Evolutionary conservation across 1,284 basidiomycete species (phyloP), one percentile per base, ranked within the genome.

Genomic region (Cutaneotrichosporon cavernicola): DNA sequence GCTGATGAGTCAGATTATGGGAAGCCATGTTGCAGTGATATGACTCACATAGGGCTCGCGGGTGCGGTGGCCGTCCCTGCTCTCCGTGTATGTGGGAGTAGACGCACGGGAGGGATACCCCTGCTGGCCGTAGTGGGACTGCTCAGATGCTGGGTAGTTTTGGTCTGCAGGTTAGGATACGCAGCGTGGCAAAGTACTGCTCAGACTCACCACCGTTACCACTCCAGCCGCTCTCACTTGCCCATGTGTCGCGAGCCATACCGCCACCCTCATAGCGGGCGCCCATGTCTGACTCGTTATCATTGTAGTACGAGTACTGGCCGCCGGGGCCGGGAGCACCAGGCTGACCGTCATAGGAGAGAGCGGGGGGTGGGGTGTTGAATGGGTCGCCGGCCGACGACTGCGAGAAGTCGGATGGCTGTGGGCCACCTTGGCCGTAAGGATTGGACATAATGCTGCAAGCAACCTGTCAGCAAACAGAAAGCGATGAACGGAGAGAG

Each of bases 211-310:
- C 73, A 21, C 49, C 58, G 59, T 71, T 65, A 40, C 63, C 66
- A 62, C 72, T 73, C 67, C 69, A 73, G 32, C 72, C 79, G 56
- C 76, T 77, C 60, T 81, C 80, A 56, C 76, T 79, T 18, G 76
- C 76, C 77, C 77, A 81, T 2, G 79, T 81, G 59, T 80, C 79
- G 34, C 74, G 65, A 16, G 72, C 80, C 70, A 74, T 73, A 46
- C 80, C 80, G 58, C 80, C 80, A n/a, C 77, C 77, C 40, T 78
- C 76, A 55, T 75, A 78, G 16, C 80, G 81, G 72, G 89, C 88
- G 67, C 85, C 82, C 77, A 85, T 81, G 70, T 90, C 90, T 43
- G 88, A 88, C 69, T 91, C 89, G 73, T 86, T 87, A 83, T 91
- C 90, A 72, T 89, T 86, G 76, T 89, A 89, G 74, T 78, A 63